A percentile compares a stretch with the other conserved stretches of the same genome.
Conservation (phyloP, 1,139 yeast species). For the Hyphopichia wangnamkhiaoensis region DNA sequence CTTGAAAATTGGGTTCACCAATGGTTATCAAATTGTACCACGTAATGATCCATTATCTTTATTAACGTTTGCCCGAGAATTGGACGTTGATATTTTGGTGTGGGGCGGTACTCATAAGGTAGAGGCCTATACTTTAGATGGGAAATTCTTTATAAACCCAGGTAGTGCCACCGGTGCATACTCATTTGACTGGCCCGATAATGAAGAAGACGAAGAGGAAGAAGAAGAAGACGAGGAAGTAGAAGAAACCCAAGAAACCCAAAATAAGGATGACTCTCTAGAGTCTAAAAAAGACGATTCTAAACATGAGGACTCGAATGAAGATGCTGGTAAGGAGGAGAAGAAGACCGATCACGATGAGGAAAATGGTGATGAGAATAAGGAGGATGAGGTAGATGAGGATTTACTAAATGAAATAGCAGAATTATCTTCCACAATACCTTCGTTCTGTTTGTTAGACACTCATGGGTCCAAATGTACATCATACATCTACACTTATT, state of each 20-base stretch:
- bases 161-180: slow-evolving; percentile 96
- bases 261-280: slow-evolving; percentile 6
- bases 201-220: slow-evolving; percentile 49
- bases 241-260: slow-evolving; percentile 17
- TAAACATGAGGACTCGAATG: slow-evolving; percentile 6
- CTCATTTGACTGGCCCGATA: slow-evolving; percentile 48
- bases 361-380: slow-evolving; percentile 13
- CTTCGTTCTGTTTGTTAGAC: slow-evolving; percentile 87
- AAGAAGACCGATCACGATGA: too few relatives aligned
- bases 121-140: slow-evolving; percentile 91
- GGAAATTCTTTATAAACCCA: slow-evolving; percentile 90
- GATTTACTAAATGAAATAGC: slow-evolving; percentile 13
- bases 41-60: slow-evolving; percentile 83
- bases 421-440: slow-evolving; percentile 42
- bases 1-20: slow-evolving; percentile 79
- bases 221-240: slow-evolving; percentile 35
- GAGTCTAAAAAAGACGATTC: slow-evolving; percentile 8
- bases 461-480: slow-evolving; percentile 77
- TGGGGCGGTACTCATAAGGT: slow-evolving; percentile 97
- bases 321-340: slow-evolving; percentile 1
- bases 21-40: slow-evolving; percentile 85
- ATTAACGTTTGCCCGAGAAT: slow-evolving; percentile 78
- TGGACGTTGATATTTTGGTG: slow-evolving; percentile 88
- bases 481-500: slow-evolving; percentile 78
- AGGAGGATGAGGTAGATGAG: slow-evolving; percentile 23